phyloP scores from a whole-genome alignment of 2,329 filamentous ascomycete species.

The Neurospora sp. region DNA sequence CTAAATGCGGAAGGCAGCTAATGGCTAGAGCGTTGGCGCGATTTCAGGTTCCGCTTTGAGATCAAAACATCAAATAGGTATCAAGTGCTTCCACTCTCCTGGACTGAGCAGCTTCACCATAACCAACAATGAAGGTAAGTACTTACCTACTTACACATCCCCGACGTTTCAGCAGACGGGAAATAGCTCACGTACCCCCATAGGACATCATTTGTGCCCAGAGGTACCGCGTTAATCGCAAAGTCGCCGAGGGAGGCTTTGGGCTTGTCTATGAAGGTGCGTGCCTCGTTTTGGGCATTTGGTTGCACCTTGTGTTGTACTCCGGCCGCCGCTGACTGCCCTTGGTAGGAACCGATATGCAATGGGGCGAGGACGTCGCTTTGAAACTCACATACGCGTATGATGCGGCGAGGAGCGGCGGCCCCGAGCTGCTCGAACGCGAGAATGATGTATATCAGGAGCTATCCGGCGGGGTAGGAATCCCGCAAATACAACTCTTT shows the following conservation, averaged over 20 bases:
- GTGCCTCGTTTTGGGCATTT: not conserved
- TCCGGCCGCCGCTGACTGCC: not conserved
- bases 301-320: not conserved
- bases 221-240: slow-evolving; percentile 10
- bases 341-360: slow-evolving; percentile 81
- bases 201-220: slow-evolving; percentile 10
- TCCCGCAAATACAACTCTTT: slow-evolving; percentile 97
- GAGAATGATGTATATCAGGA: slow-evolving; percentile 83
- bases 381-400: slow-evolving; percentile 74
- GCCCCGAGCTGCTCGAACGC: slow-evolving; percentile 96
- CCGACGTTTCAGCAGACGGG: too few species aligned
- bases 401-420: slow-evolving; percentile 38
- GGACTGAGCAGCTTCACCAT: not conserved
- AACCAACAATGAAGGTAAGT: not conserved
- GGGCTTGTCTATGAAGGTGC: slow-evolving; percentile 8
- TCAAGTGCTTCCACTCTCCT: not conserved
- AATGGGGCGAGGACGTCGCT: slow-evolving; percentile 95
- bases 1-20: too few species aligned
- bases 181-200: too few species aligned
- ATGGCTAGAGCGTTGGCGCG: too few species aligned
- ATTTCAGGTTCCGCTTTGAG: too few species aligned
- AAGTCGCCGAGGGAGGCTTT: slow-evolving; percentile 9
- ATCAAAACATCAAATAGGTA: too few species aligned
- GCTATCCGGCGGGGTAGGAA: slow-evolving; percentile 88
- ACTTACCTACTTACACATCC: not conserved